Conservation (phyloP, 371 early-diverging fungal species). For the Mycotypha africana region DNA sequence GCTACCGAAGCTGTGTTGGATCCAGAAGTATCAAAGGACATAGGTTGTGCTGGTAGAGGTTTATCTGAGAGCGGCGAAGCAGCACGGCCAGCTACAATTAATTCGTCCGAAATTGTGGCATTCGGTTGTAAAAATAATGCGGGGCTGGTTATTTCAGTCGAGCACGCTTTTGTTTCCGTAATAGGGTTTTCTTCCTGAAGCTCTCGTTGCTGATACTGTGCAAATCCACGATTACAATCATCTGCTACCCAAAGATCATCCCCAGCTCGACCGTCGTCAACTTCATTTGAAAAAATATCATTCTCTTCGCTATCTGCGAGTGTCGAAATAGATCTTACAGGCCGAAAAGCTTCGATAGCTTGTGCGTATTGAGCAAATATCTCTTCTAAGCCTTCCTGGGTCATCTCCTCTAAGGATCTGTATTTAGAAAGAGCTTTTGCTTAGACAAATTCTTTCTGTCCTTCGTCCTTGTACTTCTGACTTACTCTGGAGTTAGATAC, state of each 20-base stretch:
- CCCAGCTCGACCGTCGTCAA: conserved; percentile 14
- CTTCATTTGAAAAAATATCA: conserved; percentile 3
- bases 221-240: too few species aligned
- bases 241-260: conserved; percentile 17
- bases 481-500: conserved; percentile 49
- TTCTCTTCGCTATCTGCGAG: conserved; percentile 20
- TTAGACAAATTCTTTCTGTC: too few species aligned
- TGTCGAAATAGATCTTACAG: conserved; percentile 10
- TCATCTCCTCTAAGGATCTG: conserved; percentile 43
- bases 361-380: conserved; percentile 42
- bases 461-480: neutral
- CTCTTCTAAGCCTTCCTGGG: conserved; percentile 39
- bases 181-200: neutral
- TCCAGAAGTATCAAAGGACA: conserved; percentile 6
- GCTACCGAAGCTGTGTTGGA: too few species aligned
- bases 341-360: conserved; percentile 40
- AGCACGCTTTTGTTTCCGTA: too few species aligned
- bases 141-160: conserved; percentile 1
- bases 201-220: neutral
- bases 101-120: conserved; percentile 14
- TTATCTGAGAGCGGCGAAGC: conserved; percentile 17
- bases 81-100: conserved; percentile 6
- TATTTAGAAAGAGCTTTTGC: neutral
- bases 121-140: conserved; percentile 20
- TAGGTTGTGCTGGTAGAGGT: conserved; percentile 19